These are phyloP conservation scores for Pachysandra terminalis DNA, from an alignment of 164 flowering plant species.

Conservation along the genomic window DNA sequence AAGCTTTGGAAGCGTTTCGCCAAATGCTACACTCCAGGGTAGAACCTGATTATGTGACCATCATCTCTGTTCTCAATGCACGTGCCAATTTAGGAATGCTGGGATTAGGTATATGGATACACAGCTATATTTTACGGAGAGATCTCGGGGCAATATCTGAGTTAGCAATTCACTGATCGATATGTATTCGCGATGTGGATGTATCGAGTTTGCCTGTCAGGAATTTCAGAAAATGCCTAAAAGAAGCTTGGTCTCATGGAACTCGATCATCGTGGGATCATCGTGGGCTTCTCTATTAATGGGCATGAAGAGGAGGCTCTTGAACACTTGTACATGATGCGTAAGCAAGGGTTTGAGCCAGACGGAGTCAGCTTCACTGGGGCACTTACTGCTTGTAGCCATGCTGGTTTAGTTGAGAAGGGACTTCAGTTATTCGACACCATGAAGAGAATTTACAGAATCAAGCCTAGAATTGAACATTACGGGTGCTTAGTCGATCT, in stretches of 20 bases:
- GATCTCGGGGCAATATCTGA: slow-evolving; percentile 32
- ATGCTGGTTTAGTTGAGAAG: slow-evolving; percentile 54
- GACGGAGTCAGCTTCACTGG: slow-evolving; percentile 64
- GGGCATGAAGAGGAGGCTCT: slow-evolving; percentile 54
- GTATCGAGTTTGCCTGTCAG: slow-evolving; percentile 45
- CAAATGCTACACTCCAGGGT: slow-evolving; percentile 48
- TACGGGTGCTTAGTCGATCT: slow-evolving; percentile 59
- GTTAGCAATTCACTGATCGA: slow-evolving; percentile 53
- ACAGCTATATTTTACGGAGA: slow-evolving; percentile 28
- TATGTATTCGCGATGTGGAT: slow-evolving; percentile 64
- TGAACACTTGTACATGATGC: slow-evolving; percentile 41
- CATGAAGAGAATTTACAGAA: slow-evolving; percentile 39
- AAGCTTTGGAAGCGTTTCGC: slow-evolving; percentile 45
- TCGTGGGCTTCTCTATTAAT: slow-evolving; percentile 59
- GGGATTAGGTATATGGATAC: slow-evolving; percentile 49
- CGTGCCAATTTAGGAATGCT: slow-evolving; percentile 53
- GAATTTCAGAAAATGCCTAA: slow-evolving; percentile 40
- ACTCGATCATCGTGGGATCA: slow-evolving; percentile 56
- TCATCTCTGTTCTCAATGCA: slow-evolving; percentile 47
- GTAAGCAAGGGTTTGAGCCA: slow-evolving; percentile 46
- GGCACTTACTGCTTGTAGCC: slow-evolving; percentile 68
- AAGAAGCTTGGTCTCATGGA: slow-evolving; percentile 57
- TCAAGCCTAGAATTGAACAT: slow-evolving; percentile 58
- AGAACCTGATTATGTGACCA: slow-evolving; percentile 56
- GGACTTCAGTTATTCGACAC: slow-evolving; percentile 39